Percentiles rank a stretch among this genome's conserved stretches.
Conservation (phyloP, 306 rosid species). For the Senna tora region DNA sequence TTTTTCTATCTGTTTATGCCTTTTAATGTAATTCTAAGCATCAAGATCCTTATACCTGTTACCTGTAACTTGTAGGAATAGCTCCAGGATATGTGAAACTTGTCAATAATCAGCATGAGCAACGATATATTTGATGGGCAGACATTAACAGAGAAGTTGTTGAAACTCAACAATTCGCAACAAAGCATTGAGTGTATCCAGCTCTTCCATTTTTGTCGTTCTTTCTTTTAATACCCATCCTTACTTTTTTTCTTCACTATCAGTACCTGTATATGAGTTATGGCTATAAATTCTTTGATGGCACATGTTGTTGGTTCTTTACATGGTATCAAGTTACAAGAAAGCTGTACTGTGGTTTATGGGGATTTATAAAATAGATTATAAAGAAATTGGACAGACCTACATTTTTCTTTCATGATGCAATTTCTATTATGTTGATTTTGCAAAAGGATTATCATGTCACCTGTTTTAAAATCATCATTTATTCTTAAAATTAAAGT, state of each 20-base stretch:
- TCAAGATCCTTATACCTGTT: background rate
- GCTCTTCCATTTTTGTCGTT: background rate
- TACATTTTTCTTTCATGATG: slow-evolving; percentile 10
- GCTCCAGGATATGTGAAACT: slow-evolving; percentile 38
- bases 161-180: slow-evolving; percentile 78
- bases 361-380: slow-evolving; percentile 2
- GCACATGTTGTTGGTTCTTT: slow-evolving; percentile 18
- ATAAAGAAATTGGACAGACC: background rate
- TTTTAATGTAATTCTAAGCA: background rate
- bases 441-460: slow-evolving; percentile 18
- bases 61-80: slow-evolving; percentile 28
- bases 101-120: slow-evolving; percentile 50
- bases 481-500: background rate
- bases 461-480: background rate
- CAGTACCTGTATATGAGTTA: slow-evolving; percentile 6
- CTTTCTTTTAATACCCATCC: background rate
- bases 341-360: background rate
- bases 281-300: slow-evolving; percentile 16
- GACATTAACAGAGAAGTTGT: slow-evolving; percentile 60
- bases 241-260: slow-evolving; percentile 4
- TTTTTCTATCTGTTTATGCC: slow-evolving; percentile 3
- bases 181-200: slow-evolving; percentile 86
- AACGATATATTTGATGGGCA: slow-evolving; percentile 56
- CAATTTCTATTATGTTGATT: slow-evolving; percentile 6
- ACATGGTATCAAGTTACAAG: background rate